Percentiles rank a stretch among this genome's conserved stretches.
phyloP scores from a whole-genome alignment of 805 yeast genomes.

The Komagataella mondaviorum region DNA sequence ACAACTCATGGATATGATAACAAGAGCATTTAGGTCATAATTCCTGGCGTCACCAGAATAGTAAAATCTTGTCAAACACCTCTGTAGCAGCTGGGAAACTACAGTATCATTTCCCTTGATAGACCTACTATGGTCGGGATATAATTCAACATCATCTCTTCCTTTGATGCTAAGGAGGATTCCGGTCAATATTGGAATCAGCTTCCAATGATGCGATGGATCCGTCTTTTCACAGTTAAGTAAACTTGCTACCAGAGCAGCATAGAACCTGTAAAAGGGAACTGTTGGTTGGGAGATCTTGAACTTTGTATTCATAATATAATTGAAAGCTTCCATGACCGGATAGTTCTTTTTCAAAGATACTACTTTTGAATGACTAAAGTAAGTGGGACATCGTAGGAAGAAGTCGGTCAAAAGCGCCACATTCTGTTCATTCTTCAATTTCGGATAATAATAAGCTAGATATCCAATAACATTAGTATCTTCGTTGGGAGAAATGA shows the following conservation, averaged over 20 bases:
- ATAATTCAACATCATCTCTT: conserved; percentile 11
- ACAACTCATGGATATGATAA: background rate
- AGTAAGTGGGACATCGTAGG: conserved; percentile 26
- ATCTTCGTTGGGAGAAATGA: conserved; percentile 21
- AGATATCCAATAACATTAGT: conserved; percentile 27
- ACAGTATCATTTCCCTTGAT: conserved; percentile 10
- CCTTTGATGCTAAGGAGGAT: conserved; percentile 21
- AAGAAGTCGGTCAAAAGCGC: conserved; percentile 28
- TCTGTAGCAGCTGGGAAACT: conserved; percentile 5
- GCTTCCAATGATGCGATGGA: conserved; percentile 26
- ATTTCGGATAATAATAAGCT: conserved; percentile 35
- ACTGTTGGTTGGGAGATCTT: conserved; percentile 34
- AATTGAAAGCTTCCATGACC: conserved; percentile 34
- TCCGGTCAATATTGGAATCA: conserved; percentile 33
- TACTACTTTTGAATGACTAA: conserved; percentile 9
- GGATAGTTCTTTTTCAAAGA: conserved; percentile 20
- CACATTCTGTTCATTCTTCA: conserved; percentile 33
- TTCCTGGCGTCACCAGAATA: background rate
- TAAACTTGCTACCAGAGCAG: conserved; percentile 21
- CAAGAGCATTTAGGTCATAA: conserved; percentile 1
- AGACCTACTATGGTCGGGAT: conserved; percentile 12
- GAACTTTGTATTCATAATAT: conserved; percentile 29
- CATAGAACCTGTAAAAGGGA: conserved; percentile 28
- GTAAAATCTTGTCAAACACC: conserved; percentile 3
- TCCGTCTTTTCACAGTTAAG: conserved; percentile 13